Base-by-base conservation (phyloP, 2,329 filamentous ascomycete species). In the Ophiostoma sp. region DNA sequence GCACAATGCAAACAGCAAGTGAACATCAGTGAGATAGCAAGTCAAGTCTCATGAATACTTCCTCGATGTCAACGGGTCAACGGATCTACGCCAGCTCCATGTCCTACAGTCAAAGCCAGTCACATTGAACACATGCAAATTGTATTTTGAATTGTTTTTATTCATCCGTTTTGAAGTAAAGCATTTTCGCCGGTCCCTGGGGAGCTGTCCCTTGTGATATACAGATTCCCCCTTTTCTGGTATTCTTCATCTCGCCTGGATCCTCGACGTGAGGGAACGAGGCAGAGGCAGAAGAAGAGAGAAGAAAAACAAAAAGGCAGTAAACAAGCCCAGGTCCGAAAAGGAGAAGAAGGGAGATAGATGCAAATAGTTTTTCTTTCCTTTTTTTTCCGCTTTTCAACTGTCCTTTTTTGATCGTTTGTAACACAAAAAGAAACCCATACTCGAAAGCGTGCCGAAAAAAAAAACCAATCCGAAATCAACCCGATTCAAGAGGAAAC, bases 391-490 rank as follows among this genome's bases (percentile, higher is more conserved):
- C 49, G 49, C 49, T 52, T 52, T 52, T 60, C 18, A 38, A 60
- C 55, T 12, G 27, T 60, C 55, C 27, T 60, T 60, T 60, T 38
- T 38, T 38, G 18, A 64, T 64, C 41, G 62, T 64, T 64, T 8
- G 18, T 47, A 38, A 45, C n/a, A 63, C 42, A 64, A 16, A 45
- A 45, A 44, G 63, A 64, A 64, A 38, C 63, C 63, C 63, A n/a
- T 45, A 42, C 40, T 64, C 63, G 63, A 64, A 64, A 64, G 63
- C 63, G 63, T 64, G 63, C 63, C 63, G 63, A 64, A 47, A 42
- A 64, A 27, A 60, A 60, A 47, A 64, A 60, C 36, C 63, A 64
- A 64, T 45, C 63, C 42, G 63, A 47, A 64, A 64, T 64, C 63
- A 42, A 16, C 63, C 63, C 42, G 11, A 64, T 36, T 64, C 41